Evolutionary conservation across 352 stramenopile species (phyloP), one percentile per base, ranked within the genome.

Genomic region (Globisporangium heterothallicum): DNA sequence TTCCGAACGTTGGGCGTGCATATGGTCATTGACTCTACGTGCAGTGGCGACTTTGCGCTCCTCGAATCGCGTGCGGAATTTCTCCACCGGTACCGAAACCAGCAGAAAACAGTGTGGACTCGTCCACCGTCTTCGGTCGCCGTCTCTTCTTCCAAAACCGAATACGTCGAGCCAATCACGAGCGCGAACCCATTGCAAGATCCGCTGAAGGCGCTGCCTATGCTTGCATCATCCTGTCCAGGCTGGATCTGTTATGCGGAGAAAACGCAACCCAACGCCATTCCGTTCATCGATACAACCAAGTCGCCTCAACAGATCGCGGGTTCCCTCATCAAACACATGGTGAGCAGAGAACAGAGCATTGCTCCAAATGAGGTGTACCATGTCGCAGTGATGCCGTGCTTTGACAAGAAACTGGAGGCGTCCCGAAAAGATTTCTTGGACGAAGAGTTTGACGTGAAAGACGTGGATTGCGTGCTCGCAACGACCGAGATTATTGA

Each of bases 341-440:
- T 92, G 35, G 67, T 92, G 7, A 70, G 72, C 42, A 52, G 72
- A n/a, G 81, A 92, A 30, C 70, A 84, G 34, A 68, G 66, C 7
- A 35, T 86, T 25, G 32, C 48, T 0, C 56, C 74, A 10, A 70
- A 58, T 24, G 70, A 96, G 30, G 82, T 98, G 7, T 98, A 97
- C 65, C 89, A 98, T 71, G 88, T 97, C 48, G 92, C 94, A 2
- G 77, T 99, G 32, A 98, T 98, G 95, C 96, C 97, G 27, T 99
- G 97, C 79, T 97, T 98, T 59, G 97, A 99, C 66, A 99, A 99
- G 75, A 99, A 99, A 63, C 73, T 99, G 7, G 97, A 99, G 70
- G 96, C 95, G 0, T 97, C 92, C 10, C 85, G 96, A 7, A 95
- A 94, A 56, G 76, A 94, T 60, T 96, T 95, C 50, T 47, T 88